Conservation (phyloP, 1,284 basidiomycete genomes). For the Cutaneotrichosporon cutaneum region DNA sequence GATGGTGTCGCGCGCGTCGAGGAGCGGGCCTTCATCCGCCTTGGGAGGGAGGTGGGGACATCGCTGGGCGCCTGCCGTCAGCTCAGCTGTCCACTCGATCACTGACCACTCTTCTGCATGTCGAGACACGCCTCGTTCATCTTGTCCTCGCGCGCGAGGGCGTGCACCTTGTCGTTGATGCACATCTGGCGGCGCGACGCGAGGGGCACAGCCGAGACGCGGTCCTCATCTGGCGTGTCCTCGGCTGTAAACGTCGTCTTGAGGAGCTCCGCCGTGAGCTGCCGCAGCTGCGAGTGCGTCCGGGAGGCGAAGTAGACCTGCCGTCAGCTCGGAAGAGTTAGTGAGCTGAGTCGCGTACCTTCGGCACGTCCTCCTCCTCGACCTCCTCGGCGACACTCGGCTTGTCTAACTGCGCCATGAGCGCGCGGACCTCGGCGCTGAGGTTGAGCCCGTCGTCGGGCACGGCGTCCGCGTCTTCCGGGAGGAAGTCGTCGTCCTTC, state of each 20-base stretch:
- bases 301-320: slow-evolving; percentile 87
- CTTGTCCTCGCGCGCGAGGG: slow-evolving; percentile 61
- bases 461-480: slow-evolving; percentile 58
- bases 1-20: slow-evolving; percentile 86
- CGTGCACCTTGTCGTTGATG: slow-evolving; percentile 70
- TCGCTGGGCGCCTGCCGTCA: slow-evolving; percentile 58
- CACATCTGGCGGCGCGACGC: slow-evolving; percentile 93
- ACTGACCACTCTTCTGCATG: slow-evolving; percentile 68
- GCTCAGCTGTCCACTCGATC: not conserved
- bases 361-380: slow-evolving; percentile 51
- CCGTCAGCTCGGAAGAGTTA: not conserved
- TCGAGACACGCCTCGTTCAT: slow-evolving; percentile 91
- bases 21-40: slow-evolving; percentile 69
- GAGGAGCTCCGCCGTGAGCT: slow-evolving; percentile 80
- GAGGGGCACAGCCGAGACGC: slow-evolving; percentile 67
- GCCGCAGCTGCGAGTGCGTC: slow-evolving; percentile 91
- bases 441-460: slow-evolving; percentile 57
- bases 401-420: slow-evolving; percentile 68
- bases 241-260: slow-evolving; percentile 56
- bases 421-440: slow-evolving; percentile 71
- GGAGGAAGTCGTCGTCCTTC: slow-evolving; percentile 65
- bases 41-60: slow-evolving; percentile 75
- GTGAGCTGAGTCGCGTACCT: slow-evolving; percentile 34
- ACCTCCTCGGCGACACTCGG: slow-evolving; percentile 39
- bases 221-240: slow-evolving; percentile 13